phyloP scores from a whole-genome alignment of 306 rosid species.

The Fragaria vesca region DNA sequence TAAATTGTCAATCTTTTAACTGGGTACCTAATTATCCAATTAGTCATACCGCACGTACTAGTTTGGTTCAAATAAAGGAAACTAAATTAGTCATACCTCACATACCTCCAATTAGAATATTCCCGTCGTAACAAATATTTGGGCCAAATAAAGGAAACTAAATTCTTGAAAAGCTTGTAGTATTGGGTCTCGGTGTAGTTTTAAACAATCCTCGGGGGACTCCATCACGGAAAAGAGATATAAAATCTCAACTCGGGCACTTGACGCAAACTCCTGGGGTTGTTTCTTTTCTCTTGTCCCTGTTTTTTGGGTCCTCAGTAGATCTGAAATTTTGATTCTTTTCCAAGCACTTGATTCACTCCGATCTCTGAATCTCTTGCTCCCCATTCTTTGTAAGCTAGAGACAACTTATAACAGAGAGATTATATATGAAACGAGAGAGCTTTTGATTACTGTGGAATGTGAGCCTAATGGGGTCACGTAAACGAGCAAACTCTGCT shows the following conservation, averaged over 20 bases:
- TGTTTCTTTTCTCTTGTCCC: neutral
- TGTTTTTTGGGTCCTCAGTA: neutral
- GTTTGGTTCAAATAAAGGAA: no score
- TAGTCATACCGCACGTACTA: no score
- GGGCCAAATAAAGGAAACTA: no score
- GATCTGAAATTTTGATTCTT: slow-evolving; percentile 25
- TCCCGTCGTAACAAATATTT: no score
- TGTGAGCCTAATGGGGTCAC: slow-evolving; percentile 33
- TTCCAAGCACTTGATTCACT: neutral
- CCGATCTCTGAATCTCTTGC: neutral
- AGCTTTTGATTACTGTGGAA: slow-evolving; percentile 21
- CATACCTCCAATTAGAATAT: no score
- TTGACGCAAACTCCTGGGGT: neutral
- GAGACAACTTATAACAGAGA: neutral
- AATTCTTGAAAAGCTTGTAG: no score
- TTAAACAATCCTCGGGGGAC: no score
- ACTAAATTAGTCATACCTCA: no score
- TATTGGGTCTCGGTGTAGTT: no score
- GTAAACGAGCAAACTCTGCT: slow-evolving; percentile 10
- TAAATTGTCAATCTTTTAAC: no score
- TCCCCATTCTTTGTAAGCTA: neutral
- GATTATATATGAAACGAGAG: neutral
- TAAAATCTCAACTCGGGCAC: neutral
- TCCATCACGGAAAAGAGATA: no score
- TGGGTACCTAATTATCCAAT: no score